phyloP scores from a whole-genome alignment of 2,329 filamentous ascomycete genomes.

The Bipolaris cookei region DNA sequence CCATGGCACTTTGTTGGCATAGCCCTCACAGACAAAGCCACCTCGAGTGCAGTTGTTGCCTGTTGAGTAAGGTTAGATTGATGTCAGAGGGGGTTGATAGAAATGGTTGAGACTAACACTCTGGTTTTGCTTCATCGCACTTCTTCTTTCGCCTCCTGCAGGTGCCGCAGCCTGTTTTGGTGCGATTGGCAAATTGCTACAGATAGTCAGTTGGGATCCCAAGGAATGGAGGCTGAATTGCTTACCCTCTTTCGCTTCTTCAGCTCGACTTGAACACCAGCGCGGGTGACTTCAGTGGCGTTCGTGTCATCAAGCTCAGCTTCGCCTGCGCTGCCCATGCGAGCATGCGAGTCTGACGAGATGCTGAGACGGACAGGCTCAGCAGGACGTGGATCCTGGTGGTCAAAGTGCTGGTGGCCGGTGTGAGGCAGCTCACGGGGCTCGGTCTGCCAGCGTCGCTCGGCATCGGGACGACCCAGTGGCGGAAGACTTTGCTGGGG shows the following conservation, averaged over 20 bases:
- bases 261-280: constrained; percentile 56
- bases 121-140: constrained; percentile 91
- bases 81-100: background rate
- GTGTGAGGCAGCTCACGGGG: constrained; percentile 32
- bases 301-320: constrained; percentile 23
- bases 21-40: constrained; percentile 89
- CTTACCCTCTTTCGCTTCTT: constrained; percentile 54
- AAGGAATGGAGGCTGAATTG: constrained; percentile 26
- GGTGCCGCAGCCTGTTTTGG: constrained; percentile 94
- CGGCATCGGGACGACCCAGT: constrained; percentile 34
- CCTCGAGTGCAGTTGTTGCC: constrained; percentile 85
- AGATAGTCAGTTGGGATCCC: constrained; percentile 18
- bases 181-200: constrained; percentile 86
- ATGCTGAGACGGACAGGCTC: constrained; percentile 22
- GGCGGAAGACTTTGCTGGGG: constrained; percentile 37
- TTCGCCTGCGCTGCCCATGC: constrained; percentile 18
- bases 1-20: constrained; percentile 79
- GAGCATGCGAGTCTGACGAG: constrained; percentile 20
- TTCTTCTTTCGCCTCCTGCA: constrained; percentile 96
- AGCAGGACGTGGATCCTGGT: constrained; percentile 34
- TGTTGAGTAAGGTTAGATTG: constrained; percentile 10
- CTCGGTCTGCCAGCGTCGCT: constrained; percentile 41
- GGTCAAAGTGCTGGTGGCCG: constrained; percentile 34
- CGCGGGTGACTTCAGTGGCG: constrained; percentile 50
- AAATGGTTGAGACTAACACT: constrained; percentile 70